Evolutionary conservation across 192 early-diverging fungal species (phyloP).

Genomic region (Entomortierella beljakovae): DNA sequence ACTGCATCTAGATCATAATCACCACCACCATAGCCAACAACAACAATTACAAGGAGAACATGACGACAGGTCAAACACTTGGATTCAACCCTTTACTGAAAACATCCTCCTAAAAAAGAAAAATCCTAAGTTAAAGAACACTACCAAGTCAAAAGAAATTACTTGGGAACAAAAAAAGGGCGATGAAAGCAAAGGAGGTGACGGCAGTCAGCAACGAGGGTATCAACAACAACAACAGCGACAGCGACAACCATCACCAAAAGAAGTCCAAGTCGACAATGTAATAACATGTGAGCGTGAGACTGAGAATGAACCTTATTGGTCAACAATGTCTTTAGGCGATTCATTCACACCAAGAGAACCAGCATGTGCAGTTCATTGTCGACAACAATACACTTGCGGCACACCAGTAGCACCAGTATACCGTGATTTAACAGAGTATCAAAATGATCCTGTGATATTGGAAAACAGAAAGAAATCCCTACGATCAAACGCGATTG

Average conservation of each 20-base stretch:
- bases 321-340: not conserved
- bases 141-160: no score
- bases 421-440: conserved; percentile 10
- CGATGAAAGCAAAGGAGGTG: no score
- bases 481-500: no score
- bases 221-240: not conserved
- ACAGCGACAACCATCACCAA: not conserved
- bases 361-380: conserved; percentile 2
- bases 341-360: not conserved
- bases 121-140: no score
- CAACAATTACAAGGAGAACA: not conserved
- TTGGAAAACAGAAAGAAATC: no score
- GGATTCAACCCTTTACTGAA: no score
- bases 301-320: not conserved
- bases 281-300: not conserved
- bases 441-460: not conserved
- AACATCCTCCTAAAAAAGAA: no score
- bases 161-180: no score
- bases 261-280: no score
- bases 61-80: no score
- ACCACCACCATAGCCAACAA: not conserved
- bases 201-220: no score
- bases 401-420: conserved; percentile 14
- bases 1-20: no score
- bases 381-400: not conserved